Evolutionary conservation across 2,329 filamentous ascomycete species (phyloP).

Genomic region (Apiospora aurea): DNA sequence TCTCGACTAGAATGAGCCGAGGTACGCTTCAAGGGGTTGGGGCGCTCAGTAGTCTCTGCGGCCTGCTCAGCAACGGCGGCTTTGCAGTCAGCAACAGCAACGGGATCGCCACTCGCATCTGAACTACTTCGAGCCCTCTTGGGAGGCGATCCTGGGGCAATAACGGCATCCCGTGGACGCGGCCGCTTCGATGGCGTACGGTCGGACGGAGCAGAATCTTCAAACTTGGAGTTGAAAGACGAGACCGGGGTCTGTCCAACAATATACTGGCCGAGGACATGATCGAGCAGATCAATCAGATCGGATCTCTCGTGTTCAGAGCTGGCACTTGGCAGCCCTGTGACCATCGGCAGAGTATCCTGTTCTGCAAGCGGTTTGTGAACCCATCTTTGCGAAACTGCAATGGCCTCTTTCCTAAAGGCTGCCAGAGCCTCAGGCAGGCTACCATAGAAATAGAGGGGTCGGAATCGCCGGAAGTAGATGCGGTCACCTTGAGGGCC

Average conservation of each 20-base stretch:
- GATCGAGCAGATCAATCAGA: neutral
- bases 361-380: neutral
- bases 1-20: constrained; percentile 9
- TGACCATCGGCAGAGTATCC: neutral
- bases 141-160: neutral
- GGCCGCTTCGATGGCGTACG: neutral
- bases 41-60: neutral
- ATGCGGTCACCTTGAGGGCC: constrained; percentile 9
- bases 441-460: neutral
- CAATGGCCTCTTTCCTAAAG: constrained; percentile 12
- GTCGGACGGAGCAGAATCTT: neutral
- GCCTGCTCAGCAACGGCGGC: neutral
- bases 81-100: neutral
- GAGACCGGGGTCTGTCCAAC: neutral
- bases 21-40: neutral
- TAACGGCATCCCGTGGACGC: neutral
- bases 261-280: neutral
- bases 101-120: neutral
- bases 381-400: neutral
- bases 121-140: constrained; percentile 7
- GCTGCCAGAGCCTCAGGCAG: neutral
- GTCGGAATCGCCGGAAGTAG: constrained; percentile 1
- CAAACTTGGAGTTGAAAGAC: neutral
- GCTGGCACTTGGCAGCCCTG: constrained; percentile 12
- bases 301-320: constrained; percentile 4